Base-by-base conservation (phyloP, 2,329 filamentous ascomycete species). In the Pestalotiopsis sp. region DNA sequence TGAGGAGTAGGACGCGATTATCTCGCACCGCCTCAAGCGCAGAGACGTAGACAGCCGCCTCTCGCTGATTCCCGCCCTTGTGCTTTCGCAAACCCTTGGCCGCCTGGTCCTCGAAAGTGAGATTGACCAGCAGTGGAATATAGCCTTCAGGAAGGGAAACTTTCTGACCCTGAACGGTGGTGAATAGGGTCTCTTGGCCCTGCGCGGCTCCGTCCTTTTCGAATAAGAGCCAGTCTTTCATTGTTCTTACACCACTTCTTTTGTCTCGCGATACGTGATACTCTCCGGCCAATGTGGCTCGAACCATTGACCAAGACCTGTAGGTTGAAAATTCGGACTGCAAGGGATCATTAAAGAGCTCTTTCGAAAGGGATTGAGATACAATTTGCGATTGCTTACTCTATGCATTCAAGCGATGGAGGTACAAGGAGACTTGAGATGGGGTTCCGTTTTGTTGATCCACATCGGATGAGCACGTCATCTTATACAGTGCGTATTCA, bases 101-200 rank as follows among this genome's bases (percentile, higher is more conserved):
- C 20, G 65, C 65, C 41, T 67, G 60, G 57, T 67, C 65, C 25
- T 67, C 56, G 14, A 20, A 27, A 14, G 65, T 61, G 36, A 67
- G 60, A 31, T 27, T 23, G 4, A 62, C 58, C 9, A 67, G 65
- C n/a, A 67, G 25, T 4, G 57, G 56, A 27, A 67, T 49, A 25
- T 66, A 66, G n/a, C 65, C 56, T n/a, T 56, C 13, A 4, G 65
- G 3, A 7, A 66, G 17, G 49, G 20, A 11, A 2, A 66, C 9
- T 11, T 17, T 40, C 12, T 23, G 31, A 25, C 52, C 65, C 14
- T n/a, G 13, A 27, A 45, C 41, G 14, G 57, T 23, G 49, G 36
- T 36, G 20, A 66, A 45, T 17, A 66, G 14, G 4, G 65, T 45
- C 65, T 66, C 65, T 45, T 13, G n/a, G 25, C 65, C 65, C 14